phyloP scores from a whole-genome alignment of 805 yeast genomes.

The Candida incommunis region DNA sequence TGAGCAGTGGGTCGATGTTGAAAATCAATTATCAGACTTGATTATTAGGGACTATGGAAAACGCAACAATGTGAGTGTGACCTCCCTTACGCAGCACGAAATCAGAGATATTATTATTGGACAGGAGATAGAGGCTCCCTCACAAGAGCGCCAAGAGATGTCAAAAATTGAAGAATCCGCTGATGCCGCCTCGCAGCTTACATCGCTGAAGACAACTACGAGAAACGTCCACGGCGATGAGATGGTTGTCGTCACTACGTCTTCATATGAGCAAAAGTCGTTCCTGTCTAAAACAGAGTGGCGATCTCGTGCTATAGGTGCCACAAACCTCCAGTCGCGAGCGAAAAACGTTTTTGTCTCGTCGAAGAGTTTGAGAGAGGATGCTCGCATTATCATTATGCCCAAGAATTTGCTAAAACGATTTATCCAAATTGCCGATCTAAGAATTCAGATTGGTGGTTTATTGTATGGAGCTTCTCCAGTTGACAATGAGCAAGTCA shows the following conservation, averaged over 20 bases:
- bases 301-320: slow-evolving; percentile 75
- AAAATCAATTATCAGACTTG: slow-evolving; percentile 74
- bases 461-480: slow-evolving; percentile 72
- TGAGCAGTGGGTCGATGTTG: slow-evolving; percentile 88
- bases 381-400: slow-evolving; percentile 53
- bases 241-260: slow-evolving; percentile 84
- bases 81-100: slow-evolving; percentile 82
- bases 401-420: slow-evolving; percentile 71
- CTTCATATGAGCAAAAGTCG: slow-evolving; percentile 70
- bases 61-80: slow-evolving; percentile 73
- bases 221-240: slow-evolving; percentile 93
- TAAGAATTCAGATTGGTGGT: slow-evolving; percentile 72
- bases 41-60: slow-evolving; percentile 74
- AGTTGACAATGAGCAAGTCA: slow-evolving; percentile 50
- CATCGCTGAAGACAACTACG: slow-evolving; percentile 71
- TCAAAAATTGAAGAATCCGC: slow-evolving; percentile 44
- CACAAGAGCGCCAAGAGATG: slow-evolving; percentile 71
- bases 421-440: slow-evolving; percentile 68
- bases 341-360: slow-evolving; percentile 62
- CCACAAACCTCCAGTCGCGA: slow-evolving; percentile 58
- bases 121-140: slow-evolving; percentile 84
- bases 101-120: slow-evolving; percentile 89
- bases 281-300: slow-evolving; percentile 82
- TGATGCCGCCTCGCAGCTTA: slow-evolving; percentile 31
- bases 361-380: slow-evolving; percentile 45